These are phyloP conservation scores for Saccharomyces kudriavzevii DNA, from an alignment of 805 yeast species.

Conservation along the genomic window DNA sequence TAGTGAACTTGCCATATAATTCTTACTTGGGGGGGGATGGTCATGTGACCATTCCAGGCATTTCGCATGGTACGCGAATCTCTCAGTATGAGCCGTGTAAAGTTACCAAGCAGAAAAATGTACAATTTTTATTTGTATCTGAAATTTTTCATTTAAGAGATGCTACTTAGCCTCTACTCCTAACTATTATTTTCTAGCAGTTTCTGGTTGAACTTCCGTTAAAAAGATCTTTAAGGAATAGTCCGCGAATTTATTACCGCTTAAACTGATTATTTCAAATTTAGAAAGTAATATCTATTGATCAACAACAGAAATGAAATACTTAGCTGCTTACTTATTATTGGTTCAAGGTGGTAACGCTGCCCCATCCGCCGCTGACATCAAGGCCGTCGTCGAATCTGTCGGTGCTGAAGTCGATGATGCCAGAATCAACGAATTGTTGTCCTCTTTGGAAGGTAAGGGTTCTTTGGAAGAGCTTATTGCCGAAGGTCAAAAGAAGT, in stretches of 20 bases:
- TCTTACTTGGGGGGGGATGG: too few relatives aligned
- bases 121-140: neutral
- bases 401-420: constrained; percentile 78
- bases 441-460: constrained; percentile 74
- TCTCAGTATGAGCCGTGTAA: neutral
- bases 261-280: constrained; percentile 32
- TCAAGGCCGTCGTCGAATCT: constrained; percentile 61
- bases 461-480: constrained; percentile 57
- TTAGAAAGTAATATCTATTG: constrained; percentile 2
- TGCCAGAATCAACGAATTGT: constrained; percentile 60
- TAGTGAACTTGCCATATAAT: too few relatives aligned
- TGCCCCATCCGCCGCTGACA: constrained; percentile 71
- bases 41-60: neutral
- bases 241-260: constrained; percentile 32
- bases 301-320: constrained; percentile 48
- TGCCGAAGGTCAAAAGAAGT: constrained; percentile 73
- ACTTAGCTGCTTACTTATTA: constrained; percentile 89
- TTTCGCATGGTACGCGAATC: neutral
- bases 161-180: neutral
- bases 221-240: constrained; percentile 25
- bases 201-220: neutral
- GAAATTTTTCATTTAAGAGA: neutral
- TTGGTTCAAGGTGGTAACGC: constrained; percentile 82
- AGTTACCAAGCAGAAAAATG: neutral
- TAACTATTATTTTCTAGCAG: neutral